A percentile compares a stretch with the other conserved stretches of the same genome.
These are phyloP conservation scores for Leavenworthia alabamica DNA, from an alignment of 345 rosid genomes.

Conservation along the genomic window DNA sequence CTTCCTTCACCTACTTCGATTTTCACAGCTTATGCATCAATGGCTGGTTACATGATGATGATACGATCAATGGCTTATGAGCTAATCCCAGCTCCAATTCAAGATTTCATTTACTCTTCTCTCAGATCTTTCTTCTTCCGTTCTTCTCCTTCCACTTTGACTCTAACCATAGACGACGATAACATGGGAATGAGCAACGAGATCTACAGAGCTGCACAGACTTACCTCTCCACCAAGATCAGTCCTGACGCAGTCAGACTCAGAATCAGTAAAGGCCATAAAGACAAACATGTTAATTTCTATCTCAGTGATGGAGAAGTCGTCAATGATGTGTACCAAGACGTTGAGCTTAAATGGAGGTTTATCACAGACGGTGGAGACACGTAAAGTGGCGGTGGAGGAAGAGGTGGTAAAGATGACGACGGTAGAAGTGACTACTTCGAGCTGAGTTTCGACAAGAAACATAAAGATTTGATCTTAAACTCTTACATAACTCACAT, in stretches of 20 bases:
- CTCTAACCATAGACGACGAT: constrained; percentile 44
- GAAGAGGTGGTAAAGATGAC: neutral
- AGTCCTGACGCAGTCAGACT: constrained; percentile 42
- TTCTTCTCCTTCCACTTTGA: constrained; percentile 29
- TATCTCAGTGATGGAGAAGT: constrained; percentile 46
- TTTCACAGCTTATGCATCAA: constrained; percentile 55
- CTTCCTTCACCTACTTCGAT: constrained; percentile 49
- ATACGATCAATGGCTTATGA: constrained; percentile 44
- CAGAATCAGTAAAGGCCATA: constrained; percentile 41
- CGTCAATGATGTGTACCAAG: constrained; percentile 39
- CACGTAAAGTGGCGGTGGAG: constrained; percentile 7
- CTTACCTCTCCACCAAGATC: constrained; percentile 47
- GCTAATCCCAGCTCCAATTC: constrained; percentile 41
- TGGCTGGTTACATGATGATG: constrained; percentile 50
- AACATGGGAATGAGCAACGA: constrained; percentile 39
- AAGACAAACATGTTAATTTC: constrained; percentile 41
- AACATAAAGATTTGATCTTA: constrained; percentile 41
- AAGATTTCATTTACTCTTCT: constrained; percentile 29
- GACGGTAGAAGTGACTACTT: constrained; percentile 32
- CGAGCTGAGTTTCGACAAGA: constrained; percentile 46
- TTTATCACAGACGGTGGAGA: constrained; percentile 26
- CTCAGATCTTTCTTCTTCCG: constrained; percentile 37
- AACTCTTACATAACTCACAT: constrained; percentile 40
- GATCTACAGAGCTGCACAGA: constrained; percentile 45
- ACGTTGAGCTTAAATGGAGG: constrained; percentile 44